phyloP scores from a whole-genome alignment of 2,329 filamentous ascomycete genomes.

The Colletotrichum phormii region DNA sequence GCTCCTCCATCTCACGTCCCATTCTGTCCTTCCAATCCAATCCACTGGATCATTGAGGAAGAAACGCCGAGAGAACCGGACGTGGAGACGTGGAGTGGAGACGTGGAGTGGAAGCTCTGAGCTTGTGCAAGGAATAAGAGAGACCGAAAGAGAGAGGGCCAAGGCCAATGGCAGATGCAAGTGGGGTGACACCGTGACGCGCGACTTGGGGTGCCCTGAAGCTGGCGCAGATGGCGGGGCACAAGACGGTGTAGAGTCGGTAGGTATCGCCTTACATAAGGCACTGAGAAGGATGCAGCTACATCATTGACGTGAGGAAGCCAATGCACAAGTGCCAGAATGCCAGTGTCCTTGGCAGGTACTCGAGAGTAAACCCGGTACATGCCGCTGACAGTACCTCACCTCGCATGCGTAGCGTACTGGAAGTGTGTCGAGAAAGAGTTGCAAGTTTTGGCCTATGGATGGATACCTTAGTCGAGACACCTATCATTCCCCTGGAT shows the following conservation, averaged over 20 bases:
- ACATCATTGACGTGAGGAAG: constrained; percentile 4
- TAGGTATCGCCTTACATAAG: not conserved
- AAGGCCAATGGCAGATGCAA: constrained; percentile 1
- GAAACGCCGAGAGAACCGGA: not conserved
- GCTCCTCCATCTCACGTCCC: not conserved
- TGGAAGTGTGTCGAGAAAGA: not conserved
- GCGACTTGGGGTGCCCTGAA: not conserved
- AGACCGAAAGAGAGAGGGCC: not conserved
- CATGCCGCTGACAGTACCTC: not conserved
- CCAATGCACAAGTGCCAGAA: not conserved
- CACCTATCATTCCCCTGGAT: not conserved
- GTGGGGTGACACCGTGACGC: not conserved
- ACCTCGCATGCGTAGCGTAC: not conserved
- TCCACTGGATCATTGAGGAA: not conserved
- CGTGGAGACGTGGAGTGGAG: not conserved
- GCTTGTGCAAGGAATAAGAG: not conserved
- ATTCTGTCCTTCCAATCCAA: not conserved
- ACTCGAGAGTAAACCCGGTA: not conserved
- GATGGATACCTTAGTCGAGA: not conserved
- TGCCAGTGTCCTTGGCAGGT: constrained; percentile 2
- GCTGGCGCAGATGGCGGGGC: not conserved
- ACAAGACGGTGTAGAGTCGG: not conserved
- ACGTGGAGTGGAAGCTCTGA: not conserved
- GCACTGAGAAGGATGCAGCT: not conserved
- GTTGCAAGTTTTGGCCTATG: not conserved